phyloP scores from a whole-genome alignment of 2,329 filamentous ascomycete species.

The Ophiocordyceps sinensis region DNA sequence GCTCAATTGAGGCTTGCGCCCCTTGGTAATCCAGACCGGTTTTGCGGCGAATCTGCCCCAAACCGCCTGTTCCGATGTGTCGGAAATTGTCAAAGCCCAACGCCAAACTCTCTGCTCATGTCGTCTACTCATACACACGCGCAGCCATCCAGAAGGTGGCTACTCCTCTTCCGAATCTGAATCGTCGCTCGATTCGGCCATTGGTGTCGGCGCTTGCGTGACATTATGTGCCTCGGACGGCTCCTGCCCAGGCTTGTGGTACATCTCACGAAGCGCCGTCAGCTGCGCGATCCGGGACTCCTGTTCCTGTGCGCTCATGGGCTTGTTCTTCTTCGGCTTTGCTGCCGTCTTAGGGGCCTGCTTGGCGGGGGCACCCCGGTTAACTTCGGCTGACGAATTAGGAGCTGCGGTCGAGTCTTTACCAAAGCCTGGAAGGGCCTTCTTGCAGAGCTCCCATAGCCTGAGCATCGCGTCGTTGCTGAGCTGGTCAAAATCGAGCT shows the following conservation, averaged over 20 bases:
- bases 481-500: conserved; percentile 44
- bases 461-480: conserved; percentile 39
- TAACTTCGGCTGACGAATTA: conserved; percentile 16
- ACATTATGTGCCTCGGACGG: conserved; percentile 12
- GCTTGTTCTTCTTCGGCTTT: conserved; percentile 60
- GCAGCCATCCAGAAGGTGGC: conserved; percentile 1
- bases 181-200: conserved; percentile 25
- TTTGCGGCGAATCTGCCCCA: neutral
- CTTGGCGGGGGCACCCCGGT: conserved; percentile 14
- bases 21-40: neutral
- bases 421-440: conserved; percentile 25
- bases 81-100: conserved; percentile 1
- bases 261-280: conserved; percentile 34
- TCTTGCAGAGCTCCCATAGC: conserved; percentile 32
- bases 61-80: neutral
- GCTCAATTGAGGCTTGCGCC: neutral
- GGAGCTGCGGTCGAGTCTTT: conserved; percentile 15
- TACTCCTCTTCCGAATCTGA: conserved; percentile 35
- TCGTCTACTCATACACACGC: conserved; percentile 5
- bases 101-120: conserved; percentile 6
- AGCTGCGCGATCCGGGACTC: conserved; percentile 49
- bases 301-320: conserved; percentile 58
- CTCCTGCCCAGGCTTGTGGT: conserved; percentile 18
- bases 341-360: conserved; percentile 16
- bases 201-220: conserved; percentile 13